A percentile compares a stretch with the other conserved stretches of the same genome.
Conservation (phyloP, 495 filamentous ascomycete species). For the Schizothecium vesticola region DNA sequence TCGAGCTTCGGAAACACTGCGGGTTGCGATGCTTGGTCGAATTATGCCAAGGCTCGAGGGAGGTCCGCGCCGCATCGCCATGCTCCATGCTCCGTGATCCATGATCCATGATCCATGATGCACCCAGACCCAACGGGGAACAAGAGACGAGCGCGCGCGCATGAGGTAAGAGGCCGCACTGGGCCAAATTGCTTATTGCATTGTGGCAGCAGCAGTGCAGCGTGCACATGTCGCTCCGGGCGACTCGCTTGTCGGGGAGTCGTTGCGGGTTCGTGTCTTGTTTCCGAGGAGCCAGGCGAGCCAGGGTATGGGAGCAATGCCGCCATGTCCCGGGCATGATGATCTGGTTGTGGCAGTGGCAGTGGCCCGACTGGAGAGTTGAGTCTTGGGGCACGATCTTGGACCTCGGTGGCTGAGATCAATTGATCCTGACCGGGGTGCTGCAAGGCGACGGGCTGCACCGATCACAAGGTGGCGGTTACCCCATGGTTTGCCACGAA, state of each 20-base stretch:
- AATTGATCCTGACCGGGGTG: neutral
- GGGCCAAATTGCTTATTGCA: neutral
- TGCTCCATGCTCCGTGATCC: neutral
- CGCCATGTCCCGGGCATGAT: neutral
- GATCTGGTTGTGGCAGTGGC: neutral
- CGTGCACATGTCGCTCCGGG: too few relatives aligned
- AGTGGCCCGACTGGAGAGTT: neutral
- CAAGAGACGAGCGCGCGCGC: too few relatives aligned
- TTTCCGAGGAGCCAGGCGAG: neutral
- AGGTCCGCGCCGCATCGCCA: neutral
- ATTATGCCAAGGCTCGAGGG: neutral
- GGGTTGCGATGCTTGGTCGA: neutral
- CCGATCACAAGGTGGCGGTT: neutral
- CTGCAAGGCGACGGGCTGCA: neutral
- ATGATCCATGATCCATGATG: neutral
- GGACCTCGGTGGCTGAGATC: neutral
- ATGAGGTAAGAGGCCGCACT: too few relatives aligned
- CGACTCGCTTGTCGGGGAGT: too few relatives aligned
- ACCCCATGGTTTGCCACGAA: neutral
- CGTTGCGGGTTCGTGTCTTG: neutral
- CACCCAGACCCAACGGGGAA: neutral
- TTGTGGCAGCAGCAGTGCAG: neutral
- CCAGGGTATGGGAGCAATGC: neutral
- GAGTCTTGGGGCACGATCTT: neutral
- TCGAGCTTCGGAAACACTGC: neutral